Evolutionary conservation across 352 stramenopile species (phyloP).

Genomic region (Pilasporangium apinafurcum): DNA sequence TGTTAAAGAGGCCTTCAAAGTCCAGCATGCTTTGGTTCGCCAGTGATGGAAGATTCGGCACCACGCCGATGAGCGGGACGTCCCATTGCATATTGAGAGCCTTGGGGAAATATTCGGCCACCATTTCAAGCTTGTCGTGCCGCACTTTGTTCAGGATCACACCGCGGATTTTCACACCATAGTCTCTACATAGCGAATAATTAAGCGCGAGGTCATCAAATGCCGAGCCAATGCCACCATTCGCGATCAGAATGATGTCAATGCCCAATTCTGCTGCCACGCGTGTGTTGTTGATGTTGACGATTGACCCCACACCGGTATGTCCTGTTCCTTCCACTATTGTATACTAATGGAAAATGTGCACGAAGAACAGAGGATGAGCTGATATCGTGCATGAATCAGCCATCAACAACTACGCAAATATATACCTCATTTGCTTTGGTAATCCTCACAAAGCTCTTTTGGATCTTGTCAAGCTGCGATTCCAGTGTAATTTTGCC

Average conservation of each 20-base stretch:
- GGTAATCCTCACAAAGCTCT: conserved; percentile 65
- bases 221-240: conserved; percentile 92
- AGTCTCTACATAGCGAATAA: conserved; percentile 88
- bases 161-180: conserved; percentile 90
- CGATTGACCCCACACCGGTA: conserved; percentile 95
- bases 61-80: conserved; percentile 76
- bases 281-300: conserved; percentile 95
- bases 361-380: not conserved
- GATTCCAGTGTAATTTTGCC: conserved; percentile 84
- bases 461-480: conserved; percentile 58
- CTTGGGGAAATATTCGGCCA: conserved; percentile 85
- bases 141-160: conserved; percentile 97
- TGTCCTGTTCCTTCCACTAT: conserved; percentile 87
- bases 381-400: not conserved
- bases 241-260: conserved; percentile 94
- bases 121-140: conserved; percentile 74
- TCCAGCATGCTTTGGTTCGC: conserved; percentile 83
- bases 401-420: not conserved
- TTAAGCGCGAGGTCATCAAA: conserved; percentile 95
- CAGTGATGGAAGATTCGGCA: conserved; percentile 75
- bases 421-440: conserved; percentile 43
- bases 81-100: conserved; percentile 73
- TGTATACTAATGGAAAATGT: conserved; percentile 47
- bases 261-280: conserved; percentile 89
- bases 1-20: conserved; percentile 85